These are phyloP conservation scores for Kwoniella bestiolae DNA, from an alignment of 768 basidiomycete species.

Conservation along the genomic window DNA sequence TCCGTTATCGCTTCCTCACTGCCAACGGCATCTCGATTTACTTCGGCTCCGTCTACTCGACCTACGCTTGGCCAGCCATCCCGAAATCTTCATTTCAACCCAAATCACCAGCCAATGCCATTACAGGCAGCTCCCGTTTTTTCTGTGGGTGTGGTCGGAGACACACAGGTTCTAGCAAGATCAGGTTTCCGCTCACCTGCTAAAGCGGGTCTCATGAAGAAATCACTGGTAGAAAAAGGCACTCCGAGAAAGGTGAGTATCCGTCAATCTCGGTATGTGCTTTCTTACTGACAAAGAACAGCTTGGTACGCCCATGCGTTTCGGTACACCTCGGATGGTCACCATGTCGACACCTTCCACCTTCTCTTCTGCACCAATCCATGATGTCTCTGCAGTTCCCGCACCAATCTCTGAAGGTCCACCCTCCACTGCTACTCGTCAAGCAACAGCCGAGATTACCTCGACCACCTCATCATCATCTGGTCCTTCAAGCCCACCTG, in stretches of 20 bases:
- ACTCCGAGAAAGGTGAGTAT: slow-evolving; percentile 28
- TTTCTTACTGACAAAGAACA: neutral
- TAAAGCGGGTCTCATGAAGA: slow-evolving; percentile 12
- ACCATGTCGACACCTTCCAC: neutral
- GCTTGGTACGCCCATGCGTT: slow-evolving; percentile 41
- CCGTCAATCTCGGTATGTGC: neutral
- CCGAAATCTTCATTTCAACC: slow-evolving; percentile 22
- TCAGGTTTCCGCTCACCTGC: slow-evolving; percentile 24
- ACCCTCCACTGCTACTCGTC: slow-evolving; percentile 27
- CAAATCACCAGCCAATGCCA: slow-evolving; percentile 8
- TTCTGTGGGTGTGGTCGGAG: slow-evolving; percentile 27
- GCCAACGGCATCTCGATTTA: neutral
- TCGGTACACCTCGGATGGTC: slow-evolving; percentile 23
- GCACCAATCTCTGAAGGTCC: slow-evolving; percentile 18
- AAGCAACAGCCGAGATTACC: slow-evolving; percentile 9
- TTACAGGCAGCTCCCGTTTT: slow-evolving; percentile 18
- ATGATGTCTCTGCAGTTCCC: slow-evolving; percentile 20
- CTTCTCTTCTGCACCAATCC: neutral
- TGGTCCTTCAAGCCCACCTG: slow-evolving; percentile 23
- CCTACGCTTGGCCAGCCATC: slow-evolving; percentile 38
- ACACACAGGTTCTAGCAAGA: neutral
- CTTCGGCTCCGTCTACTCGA: slow-evolving; percentile 2
- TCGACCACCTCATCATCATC: neutral
- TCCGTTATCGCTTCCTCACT: neutral
- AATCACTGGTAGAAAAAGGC: slow-evolving; percentile 5